These are phyloP conservation scores for Xylaria sp. DNA, from an alignment of 2,329 filamentous ascomycete genomes.

Conservation along the genomic window DNA sequence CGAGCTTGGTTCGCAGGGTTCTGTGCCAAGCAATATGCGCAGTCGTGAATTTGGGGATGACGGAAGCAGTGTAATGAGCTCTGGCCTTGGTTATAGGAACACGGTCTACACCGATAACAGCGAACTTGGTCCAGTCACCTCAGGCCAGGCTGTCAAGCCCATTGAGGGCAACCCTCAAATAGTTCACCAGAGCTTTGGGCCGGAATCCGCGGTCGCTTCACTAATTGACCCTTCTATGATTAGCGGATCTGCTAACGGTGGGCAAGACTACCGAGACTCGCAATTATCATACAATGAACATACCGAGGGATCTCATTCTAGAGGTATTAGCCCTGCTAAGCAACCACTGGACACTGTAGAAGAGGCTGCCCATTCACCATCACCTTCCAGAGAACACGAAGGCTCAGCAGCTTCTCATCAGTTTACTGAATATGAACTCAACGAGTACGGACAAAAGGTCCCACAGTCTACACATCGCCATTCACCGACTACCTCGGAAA, in stretches of 20 bases:
- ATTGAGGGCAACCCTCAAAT: constrained; percentile 80
- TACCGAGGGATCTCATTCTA: constrained; percentile 38
- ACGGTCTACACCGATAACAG: constrained; percentile 64
- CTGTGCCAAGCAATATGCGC: constrained; percentile 63
- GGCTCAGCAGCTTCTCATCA: constrained; percentile 55
- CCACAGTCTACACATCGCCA: constrained; percentile 57
- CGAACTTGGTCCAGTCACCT: constrained; percentile 68
- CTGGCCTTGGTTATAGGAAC: constrained; percentile 66
- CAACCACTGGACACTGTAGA: constrained; percentile 52
- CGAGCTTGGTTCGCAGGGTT: constrained; percentile 62
- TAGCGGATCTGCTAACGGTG: constrained; percentile 65
- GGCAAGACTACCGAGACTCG: constrained; percentile 59
- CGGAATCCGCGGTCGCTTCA: constrained; percentile 92
- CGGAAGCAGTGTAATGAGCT: constrained; percentile 64
- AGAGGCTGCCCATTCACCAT: constrained; percentile 56
- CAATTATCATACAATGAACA: constrained; percentile 48
- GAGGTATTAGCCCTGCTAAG: constrained; percentile 57
- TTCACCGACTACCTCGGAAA: constrained; percentile 67
- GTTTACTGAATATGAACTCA: constrained; percentile 67
- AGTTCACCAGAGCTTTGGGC: constrained; percentile 75
- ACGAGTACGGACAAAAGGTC: constrained; percentile 68
- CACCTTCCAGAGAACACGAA: constrained; percentile 45
- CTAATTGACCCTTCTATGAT: constrained; percentile 74
- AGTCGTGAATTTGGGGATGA: constrained; percentile 69
- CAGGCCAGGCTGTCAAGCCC: constrained; percentile 76